These are phyloP conservation scores for Eucalyptus pauciflora DNA, from an alignment of 345 rosid genomes.

Conservation along the genomic window DNA sequence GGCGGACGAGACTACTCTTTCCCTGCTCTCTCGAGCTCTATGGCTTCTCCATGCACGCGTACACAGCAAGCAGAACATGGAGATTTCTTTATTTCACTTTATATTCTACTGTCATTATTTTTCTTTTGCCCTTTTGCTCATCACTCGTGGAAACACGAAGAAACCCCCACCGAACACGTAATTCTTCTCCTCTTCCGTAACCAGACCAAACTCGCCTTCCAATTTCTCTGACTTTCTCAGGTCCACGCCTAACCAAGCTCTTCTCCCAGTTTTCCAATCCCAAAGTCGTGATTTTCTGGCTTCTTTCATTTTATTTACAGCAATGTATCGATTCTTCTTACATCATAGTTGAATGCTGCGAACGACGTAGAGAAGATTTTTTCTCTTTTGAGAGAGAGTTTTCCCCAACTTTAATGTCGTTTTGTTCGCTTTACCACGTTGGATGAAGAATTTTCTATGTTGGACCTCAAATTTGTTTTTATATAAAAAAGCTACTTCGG, in stretches of 20 bases:
- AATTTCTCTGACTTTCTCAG: not conserved
- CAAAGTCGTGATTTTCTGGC: not conserved
- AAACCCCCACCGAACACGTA: not conserved
- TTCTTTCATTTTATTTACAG: not conserved
- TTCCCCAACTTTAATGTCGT: not conserved
- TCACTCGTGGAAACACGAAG: not conserved
- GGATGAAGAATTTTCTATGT: not conserved
- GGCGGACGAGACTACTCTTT: not conserved
- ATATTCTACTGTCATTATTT: not conserved
- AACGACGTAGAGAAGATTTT: not conserved
- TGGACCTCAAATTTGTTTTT: not conserved
- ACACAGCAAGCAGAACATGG: not conserved
- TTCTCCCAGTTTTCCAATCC: not conserved
- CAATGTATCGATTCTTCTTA: not conserved
- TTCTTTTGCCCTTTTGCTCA: not conserved
- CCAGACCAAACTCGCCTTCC: not conserved
- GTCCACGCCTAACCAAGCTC: not conserved
- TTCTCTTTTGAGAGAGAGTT: not conserved
- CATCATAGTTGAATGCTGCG: not conserved
- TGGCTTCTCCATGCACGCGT: not conserved
- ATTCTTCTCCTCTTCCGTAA: not conserved
- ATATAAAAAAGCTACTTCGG: not conserved
- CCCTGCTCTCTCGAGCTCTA: not conserved
- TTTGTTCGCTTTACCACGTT: not conserved
- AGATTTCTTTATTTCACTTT: not conserved